A percentile compares a stretch with the other conserved stretches of the same genome.
Evolutionary conservation across 768 basidiomycete species (phyloP).

Genomic region (Amanita thiersii): DNA sequence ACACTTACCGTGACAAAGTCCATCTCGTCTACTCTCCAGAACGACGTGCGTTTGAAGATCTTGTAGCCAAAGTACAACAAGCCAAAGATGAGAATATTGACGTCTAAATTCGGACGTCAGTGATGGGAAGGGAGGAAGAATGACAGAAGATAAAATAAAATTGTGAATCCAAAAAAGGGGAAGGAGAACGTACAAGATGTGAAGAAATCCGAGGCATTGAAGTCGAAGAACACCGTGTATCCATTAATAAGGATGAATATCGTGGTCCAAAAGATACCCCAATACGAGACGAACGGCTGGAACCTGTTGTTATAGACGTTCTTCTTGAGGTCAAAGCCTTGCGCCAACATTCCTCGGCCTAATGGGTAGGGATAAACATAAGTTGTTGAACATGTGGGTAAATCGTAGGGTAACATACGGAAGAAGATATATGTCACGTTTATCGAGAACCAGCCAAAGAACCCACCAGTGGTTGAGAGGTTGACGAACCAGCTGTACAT

Average conservation of each 20-base stretch:
- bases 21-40: slow-evolving; percentile 57
- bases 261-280: slow-evolving; percentile 59
- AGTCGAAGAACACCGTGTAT: slow-evolving; percentile 56
- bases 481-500: slow-evolving; percentile 55
- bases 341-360: slow-evolving; percentile 55
- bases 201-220: slow-evolving; percentile 43
- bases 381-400: neutral
- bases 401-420: slow-evolving; percentile 35
- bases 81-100: slow-evolving; percentile 41
- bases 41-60: slow-evolving; percentile 26
- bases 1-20: slow-evolving; percentile 58
- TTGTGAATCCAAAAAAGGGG: neutral
- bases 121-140: slow-evolving; percentile 5
- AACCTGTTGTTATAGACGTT: slow-evolving; percentile 55
- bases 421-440: slow-evolving; percentile 69
- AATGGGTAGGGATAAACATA: slow-evolving; percentile 8
- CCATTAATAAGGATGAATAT: slow-evolving; percentile 51
- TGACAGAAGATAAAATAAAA: neutral
- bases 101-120: no score
- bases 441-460: slow-evolving; percentile 60
- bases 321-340: slow-evolving; percentile 53
- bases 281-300: slow-evolving; percentile 64
- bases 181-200: slow-evolving; percentile 27
- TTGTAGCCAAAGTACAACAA: slow-evolving; percentile 38
- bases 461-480: slow-evolving; percentile 60